Conservation (phyloP, 345 rosid genomes). For the Ailanthus altissimus region DNA sequence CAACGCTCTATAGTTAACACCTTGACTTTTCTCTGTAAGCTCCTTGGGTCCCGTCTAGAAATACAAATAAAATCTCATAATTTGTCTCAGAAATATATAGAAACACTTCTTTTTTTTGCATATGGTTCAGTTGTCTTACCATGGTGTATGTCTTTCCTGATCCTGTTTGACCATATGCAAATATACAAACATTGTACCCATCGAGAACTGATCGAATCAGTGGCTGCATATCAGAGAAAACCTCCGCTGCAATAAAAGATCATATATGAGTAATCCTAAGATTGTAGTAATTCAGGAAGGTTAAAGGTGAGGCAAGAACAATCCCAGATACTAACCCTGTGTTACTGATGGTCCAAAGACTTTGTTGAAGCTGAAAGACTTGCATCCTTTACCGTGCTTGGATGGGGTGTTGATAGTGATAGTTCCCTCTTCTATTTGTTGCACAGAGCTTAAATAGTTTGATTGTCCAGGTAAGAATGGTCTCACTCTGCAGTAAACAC, state of each 20-base stretch:
- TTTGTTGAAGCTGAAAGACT: slow-evolving; percentile 85
- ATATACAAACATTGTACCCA: slow-evolving; percentile 96
- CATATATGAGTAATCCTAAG: background rate
- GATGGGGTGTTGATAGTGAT: slow-evolving; percentile 73
- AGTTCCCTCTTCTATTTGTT: slow-evolving; percentile 68
- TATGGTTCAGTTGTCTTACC: slow-evolving; percentile 50
- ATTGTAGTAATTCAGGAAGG: background rate
- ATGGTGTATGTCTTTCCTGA: slow-evolving; percentile 95
- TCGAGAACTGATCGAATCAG: slow-evolving; percentile 93
- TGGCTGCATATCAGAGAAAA: slow-evolving; percentile 96
- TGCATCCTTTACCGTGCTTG: slow-evolving; percentile 71
- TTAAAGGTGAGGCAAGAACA: background rate
- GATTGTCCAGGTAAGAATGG: slow-evolving; percentile 83
- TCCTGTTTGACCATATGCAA: slow-evolving; percentile 99
- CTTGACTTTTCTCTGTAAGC: slow-evolving; percentile 73
- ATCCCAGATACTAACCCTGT: slow-evolving; percentile 56
- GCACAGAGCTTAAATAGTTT: slow-evolving; percentile 60
- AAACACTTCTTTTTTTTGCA: slow-evolving; percentile 12
- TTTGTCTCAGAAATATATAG: background rate
- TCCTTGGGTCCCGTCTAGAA: slow-evolving; percentile 86
- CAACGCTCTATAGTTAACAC: slow-evolving; percentile 94
- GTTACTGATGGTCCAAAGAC: slow-evolving; percentile 87
- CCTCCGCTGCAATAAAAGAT: slow-evolving; percentile 67
- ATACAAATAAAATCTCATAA: slow-evolving; percentile 22
- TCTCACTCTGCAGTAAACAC: slow-evolving; percentile 93